Evolutionary conservation across 805 yeast species (phyloP), one percentile per base, ranked within the genome.

Genomic region (Ogataea saltuana): DNA sequence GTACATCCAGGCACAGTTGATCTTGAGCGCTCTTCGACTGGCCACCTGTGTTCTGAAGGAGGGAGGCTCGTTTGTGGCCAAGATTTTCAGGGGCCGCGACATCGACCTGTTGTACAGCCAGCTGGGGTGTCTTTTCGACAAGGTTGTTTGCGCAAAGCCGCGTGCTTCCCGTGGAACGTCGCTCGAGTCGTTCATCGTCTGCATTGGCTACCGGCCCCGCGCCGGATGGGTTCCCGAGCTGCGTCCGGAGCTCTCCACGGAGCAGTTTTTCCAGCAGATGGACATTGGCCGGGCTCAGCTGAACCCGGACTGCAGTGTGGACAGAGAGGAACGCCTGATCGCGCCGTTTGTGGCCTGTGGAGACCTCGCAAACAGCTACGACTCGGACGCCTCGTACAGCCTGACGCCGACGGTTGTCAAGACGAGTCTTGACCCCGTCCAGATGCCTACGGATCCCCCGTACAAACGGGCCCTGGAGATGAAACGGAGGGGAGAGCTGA

Each of bases 281-380:
- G 68, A 72, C 3, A 80, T 80, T 21, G 87, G 86, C 3, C 72
- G 81, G 57, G 69, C 75, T 11, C 68, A 70, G 43, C 44, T 73
- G 39, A 75, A 69, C 41, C 69, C 72, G n/a, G 68, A 75, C 46
- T 64, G 78, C 50, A 70, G 66, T 5, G 68, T 80, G 27, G 76
- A 77, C 6, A 32, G 36, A 4, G 93, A 85, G 53, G 87, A 84
- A 50, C 70, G 97, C 49, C 64, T 69, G 9, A 78, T 93, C 18
- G 97, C 97, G 0, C 88, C 89, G n/a, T 91, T 91, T 56, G 71
- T 93, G 46, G 96, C 98, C 0, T 93, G 99, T 66, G 99, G 99
- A 30, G 97, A 89, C 57, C 71, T 93, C 44, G 74, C 81, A 32
- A 51, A 54, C 15, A 85, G 85, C 53, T 85, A 83, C 40, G 99